Conservation (phyloP, 2,329 filamentous ascomycete genomes). For the Ceratocystis colombiana region DNA sequence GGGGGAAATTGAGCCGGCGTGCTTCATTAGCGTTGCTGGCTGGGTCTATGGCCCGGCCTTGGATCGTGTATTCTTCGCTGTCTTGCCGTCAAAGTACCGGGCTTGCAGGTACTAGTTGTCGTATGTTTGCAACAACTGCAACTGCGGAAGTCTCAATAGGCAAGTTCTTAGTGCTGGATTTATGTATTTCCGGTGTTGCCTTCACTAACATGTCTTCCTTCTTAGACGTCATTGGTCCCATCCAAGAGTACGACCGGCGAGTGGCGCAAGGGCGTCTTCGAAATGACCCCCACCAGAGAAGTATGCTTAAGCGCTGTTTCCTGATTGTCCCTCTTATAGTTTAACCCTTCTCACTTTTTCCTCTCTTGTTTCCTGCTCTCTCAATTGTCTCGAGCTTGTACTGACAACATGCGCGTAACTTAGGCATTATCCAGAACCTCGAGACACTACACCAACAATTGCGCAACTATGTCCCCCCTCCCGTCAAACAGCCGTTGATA, state of each 20-base stretch:
- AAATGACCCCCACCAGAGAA: conserved; percentile 85
- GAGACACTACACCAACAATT: conserved; percentile 84
- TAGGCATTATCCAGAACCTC: conserved; percentile 77
- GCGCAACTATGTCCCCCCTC: conserved; percentile 58
- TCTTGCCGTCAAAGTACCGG: not conserved
- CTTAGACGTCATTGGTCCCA: conserved; percentile 48
- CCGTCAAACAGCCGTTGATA: conserved; percentile 65
- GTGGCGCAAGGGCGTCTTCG: conserved; percentile 63
- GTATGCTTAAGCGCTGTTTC: conserved; percentile 38
- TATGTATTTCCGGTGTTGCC: not conserved
- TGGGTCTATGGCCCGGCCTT: not conserved
- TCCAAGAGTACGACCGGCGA: conserved; percentile 78
- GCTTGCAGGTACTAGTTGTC: not conserved
- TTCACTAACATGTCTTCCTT: not conserved
- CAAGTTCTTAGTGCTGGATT: not conserved
- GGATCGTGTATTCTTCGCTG: not conserved
- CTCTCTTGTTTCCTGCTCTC: not conserved
- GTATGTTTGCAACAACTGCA: not conserved
- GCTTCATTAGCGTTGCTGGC: not conserved
- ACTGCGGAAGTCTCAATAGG: not conserved
- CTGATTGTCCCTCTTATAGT: conserved; percentile 1
- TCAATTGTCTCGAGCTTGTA: not conserved
- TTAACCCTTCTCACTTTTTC: too few species aligned
- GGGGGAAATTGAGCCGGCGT: too few species aligned
- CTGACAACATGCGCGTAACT: conserved; percentile 23